Conservation (phyloP, 1,139 yeast species). For the Yamadazyma mexicana region DNA sequence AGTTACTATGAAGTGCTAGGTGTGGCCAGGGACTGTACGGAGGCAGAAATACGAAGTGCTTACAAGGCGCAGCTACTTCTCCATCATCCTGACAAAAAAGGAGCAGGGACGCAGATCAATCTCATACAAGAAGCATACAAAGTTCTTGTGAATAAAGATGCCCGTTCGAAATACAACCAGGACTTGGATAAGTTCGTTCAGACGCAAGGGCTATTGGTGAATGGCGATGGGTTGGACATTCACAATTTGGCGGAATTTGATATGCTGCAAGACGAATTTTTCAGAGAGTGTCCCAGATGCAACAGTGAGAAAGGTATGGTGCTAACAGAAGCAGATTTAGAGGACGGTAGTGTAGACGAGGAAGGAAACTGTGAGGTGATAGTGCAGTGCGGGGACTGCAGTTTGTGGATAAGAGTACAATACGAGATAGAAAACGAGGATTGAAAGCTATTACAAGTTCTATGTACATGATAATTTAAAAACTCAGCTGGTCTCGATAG, state of each 20-base stretch:
- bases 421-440: conserved; percentile 37
- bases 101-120: conserved; percentile 15
- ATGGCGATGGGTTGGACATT: conserved; percentile 68
- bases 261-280: conserved; percentile 39
- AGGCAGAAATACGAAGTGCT: conserved; percentile 53
- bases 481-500: conserved; percentile 1
- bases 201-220: conserved; percentile 49
- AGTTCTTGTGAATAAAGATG: conserved; percentile 40
- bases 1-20: conserved; percentile 57
- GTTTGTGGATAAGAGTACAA: conserved; percentile 77
- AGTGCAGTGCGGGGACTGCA: conserved; percentile 78
- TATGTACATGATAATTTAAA: too few relatives aligned
- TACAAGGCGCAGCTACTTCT: conserved; percentile 58
- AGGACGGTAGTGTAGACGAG: conserved; percentile 48
- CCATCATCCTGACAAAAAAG: conserved; percentile 74
- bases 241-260: conserved; percentile 64
- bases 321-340: conserved; percentile 62
- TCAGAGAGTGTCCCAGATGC: conserved; percentile 70
- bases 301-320: conserved; percentile 52
- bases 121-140: conserved; percentile 61
- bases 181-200: conserved; percentile 38
- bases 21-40: conserved; percentile 36
- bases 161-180: conserved; percentile 50
- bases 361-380: conserved; percentile 64
- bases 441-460: neutral